These are phyloP conservation scores for Diaporthe destruens DNA, from an alignment of 2,329 filamentous ascomycete species.

Conservation along the genomic window DNA sequence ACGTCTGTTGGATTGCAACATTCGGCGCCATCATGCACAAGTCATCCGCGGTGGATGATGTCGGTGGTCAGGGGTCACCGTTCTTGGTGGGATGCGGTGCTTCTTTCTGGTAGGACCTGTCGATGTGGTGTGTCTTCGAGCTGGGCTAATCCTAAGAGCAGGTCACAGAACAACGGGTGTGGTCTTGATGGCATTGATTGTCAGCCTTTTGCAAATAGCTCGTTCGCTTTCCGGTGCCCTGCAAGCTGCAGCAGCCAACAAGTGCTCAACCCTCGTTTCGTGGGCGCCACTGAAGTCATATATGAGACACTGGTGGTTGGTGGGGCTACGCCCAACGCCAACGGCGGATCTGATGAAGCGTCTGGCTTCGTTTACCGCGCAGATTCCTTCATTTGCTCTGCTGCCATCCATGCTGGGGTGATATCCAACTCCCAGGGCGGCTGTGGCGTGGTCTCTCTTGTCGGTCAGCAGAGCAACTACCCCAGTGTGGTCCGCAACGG, in stretches of 20 bases:
- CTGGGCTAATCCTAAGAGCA: constrained; percentile 28
- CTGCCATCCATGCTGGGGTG: constrained; percentile 40
- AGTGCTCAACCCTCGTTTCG: constrained; percentile 39
- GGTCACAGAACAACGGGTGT: constrained; percentile 38
- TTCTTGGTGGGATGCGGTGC: constrained; percentile 30
- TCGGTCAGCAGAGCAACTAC: constrained; percentile 45
- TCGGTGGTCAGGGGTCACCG: constrained; percentile 37
- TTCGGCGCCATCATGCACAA: constrained; percentile 38
- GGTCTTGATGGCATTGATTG: constrained; percentile 38
- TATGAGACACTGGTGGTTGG: constrained; percentile 39
- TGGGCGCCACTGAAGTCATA: constrained; percentile 38
- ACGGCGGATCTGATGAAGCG: not conserved
- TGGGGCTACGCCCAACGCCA: constrained; percentile 31
- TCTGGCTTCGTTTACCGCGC: constrained; percentile 35
- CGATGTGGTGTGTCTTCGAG: too few species aligned
- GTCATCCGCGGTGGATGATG: constrained; percentile 32
- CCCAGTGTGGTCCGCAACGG: constrained; percentile 62
- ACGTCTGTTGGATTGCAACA: constrained; percentile 39
- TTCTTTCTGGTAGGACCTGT: constrained; percentile 35
- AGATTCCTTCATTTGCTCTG: constrained; percentile 40
- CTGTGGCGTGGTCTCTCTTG: constrained; percentile 38
- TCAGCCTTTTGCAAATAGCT: constrained; percentile 37
- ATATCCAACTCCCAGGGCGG: constrained; percentile 35
- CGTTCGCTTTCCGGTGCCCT: constrained; percentile 39
- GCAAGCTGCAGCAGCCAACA: constrained; percentile 38